These are phyloP conservation scores for Solanum pimpinellifolium DNA, from an alignment of 257 asterid species.

Conservation along the genomic window DNA sequence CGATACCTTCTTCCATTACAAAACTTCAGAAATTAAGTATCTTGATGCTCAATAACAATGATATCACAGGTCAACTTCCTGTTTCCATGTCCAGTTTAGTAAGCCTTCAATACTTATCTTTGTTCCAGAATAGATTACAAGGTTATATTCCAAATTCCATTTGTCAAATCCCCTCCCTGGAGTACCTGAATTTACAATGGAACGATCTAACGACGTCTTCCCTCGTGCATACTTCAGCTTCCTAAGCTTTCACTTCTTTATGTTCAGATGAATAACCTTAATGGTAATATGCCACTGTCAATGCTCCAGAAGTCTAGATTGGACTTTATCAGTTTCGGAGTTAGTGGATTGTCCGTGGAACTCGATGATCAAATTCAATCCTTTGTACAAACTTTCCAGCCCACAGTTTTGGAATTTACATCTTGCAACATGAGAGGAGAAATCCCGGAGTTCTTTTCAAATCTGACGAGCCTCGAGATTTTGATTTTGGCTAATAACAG, in stretches of 20 bases:
- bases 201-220: not conserved
- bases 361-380: not conserved
- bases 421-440: not conserved
- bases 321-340: not conserved
- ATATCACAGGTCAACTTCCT: constrained; percentile 5
- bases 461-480: not conserved
- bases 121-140: not conserved
- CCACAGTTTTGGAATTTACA: not conserved
- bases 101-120: not conserved
- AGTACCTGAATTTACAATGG: not conserved
- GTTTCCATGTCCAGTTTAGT: not conserved
- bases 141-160: not conserved
- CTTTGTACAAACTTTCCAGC: not conserved
- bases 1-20: not conserved
- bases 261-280: not conserved
- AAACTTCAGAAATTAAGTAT: not conserved
- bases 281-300: not conserved
- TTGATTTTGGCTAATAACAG: not conserved
- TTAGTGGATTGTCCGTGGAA: not conserved
- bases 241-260: not conserved
- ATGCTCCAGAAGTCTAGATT: not conserved
- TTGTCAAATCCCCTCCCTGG: not conserved
- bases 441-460: not conserved
- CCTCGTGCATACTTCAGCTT: not conserved
- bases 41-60: not conserved